Conservation (phyloP, 2,329 filamentous ascomycete genomes). For the Trichoderma sp. region DNA sequence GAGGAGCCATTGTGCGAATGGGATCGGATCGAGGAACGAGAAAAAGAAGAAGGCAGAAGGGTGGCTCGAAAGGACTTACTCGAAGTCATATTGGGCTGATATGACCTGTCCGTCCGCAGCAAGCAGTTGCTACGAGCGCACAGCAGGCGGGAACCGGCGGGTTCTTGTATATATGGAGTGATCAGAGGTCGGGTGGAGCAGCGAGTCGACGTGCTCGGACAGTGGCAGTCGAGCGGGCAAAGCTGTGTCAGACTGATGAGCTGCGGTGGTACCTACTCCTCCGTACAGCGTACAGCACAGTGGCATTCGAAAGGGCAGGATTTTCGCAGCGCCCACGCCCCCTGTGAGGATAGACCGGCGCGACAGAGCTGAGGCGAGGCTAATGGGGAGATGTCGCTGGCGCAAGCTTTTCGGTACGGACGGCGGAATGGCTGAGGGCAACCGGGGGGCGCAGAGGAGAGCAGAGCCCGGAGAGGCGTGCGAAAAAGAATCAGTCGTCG, state of each 20-base stretch:
- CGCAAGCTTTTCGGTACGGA: slow-evolving; percentile 8
- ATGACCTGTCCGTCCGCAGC: slow-evolving; percentile 35
- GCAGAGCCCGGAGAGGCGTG: slow-evolving; percentile 9
- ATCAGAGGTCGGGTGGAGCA: slow-evolving; percentile 17
- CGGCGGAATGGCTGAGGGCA: not conserved
- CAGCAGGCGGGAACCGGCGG: slow-evolving; percentile 26
- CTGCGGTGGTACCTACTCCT: not conserved
- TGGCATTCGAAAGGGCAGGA: not conserved
- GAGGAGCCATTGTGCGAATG: slow-evolving; percentile 31
- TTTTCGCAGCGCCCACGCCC: not conserved
- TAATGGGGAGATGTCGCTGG: not conserved
- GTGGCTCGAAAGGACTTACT: slow-evolving; percentile 48
- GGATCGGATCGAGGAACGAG: slow-evolving; percentile 36
- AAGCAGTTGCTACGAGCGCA: slow-evolving; percentile 35
- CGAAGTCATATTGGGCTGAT: slow-evolving; percentile 47
- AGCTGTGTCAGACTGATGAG: slow-evolving; percentile 11
- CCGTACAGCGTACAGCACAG: not conserved
- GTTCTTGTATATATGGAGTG: slow-evolving; percentile 22
- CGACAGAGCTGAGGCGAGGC: not conserved
- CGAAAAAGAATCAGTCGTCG: not conserved
- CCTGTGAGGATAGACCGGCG: slow-evolving; percentile 8
- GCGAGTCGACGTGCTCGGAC: not conserved
- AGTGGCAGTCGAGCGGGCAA: not conserved
- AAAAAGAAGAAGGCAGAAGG: slow-evolving; percentile 43
- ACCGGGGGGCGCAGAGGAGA: slow-evolving; percentile 4